phyloP scores from a whole-genome alignment of 306 rosid genomes.

The Ochetophila trinervis region DNA sequence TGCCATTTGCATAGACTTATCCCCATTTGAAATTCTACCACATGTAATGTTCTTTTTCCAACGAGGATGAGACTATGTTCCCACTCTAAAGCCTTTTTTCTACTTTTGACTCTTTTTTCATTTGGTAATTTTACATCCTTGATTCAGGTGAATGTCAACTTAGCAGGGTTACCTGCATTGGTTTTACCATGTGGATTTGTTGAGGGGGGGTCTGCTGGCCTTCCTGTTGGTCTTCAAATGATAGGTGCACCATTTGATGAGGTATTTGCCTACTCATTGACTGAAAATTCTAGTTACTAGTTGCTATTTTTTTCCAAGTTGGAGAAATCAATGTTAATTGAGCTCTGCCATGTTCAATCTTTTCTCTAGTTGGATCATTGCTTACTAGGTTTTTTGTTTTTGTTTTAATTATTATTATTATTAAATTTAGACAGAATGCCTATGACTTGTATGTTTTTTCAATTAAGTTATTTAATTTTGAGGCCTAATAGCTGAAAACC shows the following conservation, averaged over 20 bases:
- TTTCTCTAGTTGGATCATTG: neutral
- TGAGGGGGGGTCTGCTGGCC: constrained; percentile 71
- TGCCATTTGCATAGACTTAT: neutral
- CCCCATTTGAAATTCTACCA: neutral
- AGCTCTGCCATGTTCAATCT: neutral
- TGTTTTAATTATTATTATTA: too few species aligned
- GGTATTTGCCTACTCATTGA: constrained; percentile 42
- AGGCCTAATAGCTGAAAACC: neutral
- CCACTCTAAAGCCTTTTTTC: neutral
- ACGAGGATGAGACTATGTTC: constrained; percentile 4
- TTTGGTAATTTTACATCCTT: neutral
- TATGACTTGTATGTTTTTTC: neutral
- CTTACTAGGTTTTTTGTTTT: neutral
- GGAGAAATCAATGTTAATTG: neutral
- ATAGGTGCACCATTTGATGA: constrained; percentile 87
- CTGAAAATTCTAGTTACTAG: neutral
- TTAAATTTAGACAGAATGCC: neutral
- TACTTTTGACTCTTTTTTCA: constrained; percentile 2
- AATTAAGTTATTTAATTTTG: too few species aligned
- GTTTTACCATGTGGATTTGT: constrained; percentile 96
- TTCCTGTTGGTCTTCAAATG: constrained; percentile 96
- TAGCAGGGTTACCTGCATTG: constrained; percentile 95
- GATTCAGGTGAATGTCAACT: constrained; percentile 84
- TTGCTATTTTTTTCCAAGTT: neutral
- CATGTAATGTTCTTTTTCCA: neutral